Conservation (phyloP, 164 flowering plant genomes). For the Piper longum region DNA sequence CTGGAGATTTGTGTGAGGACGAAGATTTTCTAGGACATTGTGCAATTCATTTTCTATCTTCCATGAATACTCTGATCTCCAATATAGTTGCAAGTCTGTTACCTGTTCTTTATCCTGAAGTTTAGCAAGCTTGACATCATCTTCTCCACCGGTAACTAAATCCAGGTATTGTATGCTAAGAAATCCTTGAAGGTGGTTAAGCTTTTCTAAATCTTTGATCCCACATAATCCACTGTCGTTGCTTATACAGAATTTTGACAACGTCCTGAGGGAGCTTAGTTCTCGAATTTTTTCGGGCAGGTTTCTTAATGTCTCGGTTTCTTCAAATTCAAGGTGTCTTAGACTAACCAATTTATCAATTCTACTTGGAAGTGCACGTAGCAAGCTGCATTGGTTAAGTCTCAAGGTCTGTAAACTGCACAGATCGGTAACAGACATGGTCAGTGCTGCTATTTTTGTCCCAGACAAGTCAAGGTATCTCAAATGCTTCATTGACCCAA, state of each 20-base stretch:
- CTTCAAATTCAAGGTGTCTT: conserved; percentile 8
- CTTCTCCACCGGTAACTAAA: conserved; percentile 1
- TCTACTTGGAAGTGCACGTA: conserved; percentile 1
- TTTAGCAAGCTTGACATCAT: conserved; percentile 2
- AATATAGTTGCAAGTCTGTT: background rate
- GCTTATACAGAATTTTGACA: background rate
- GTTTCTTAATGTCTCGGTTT: background rate
- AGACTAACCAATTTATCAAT: conserved; percentile 4
- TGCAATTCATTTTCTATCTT: background rate
- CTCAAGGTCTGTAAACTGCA: conserved; percentile 6
- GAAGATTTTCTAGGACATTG: conserved; percentile 9
- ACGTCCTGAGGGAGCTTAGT: background rate
- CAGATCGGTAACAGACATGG: conserved; percentile 1
- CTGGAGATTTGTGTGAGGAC: conserved; percentile 6
- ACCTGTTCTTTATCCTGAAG: conserved; percentile 1
- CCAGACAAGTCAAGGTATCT: conserved; percentile 5
- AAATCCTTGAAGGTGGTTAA: conserved; percentile 1
- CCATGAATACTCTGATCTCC: no score
- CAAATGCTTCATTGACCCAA: conserved; percentile 4
- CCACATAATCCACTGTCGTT: background rate
- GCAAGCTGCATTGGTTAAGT: background rate
- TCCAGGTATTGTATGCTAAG: conserved; percentile 1
- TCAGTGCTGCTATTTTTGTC: background rate
- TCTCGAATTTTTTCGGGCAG: background rate
- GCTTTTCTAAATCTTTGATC: conserved; percentile 4